phyloP scores from a whole-genome alignment of 2,329 filamentous ascomycete genomes.

The Penicillium verrucosum region DNA sequence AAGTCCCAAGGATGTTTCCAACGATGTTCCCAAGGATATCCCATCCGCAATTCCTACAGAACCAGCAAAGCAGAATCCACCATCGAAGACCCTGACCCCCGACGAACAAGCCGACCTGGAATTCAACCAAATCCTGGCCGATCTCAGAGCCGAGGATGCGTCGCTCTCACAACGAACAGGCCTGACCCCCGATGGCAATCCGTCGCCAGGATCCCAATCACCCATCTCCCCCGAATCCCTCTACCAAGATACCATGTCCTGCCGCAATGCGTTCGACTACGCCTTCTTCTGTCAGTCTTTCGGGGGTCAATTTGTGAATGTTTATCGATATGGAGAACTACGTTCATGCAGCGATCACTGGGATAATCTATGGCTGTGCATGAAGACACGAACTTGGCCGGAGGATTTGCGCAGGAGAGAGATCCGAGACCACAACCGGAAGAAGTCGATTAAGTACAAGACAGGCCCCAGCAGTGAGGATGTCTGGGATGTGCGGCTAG shows the following conservation, averaged over 20 bases:
- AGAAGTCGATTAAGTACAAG: slow-evolving; percentile 64
- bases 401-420: slow-evolving; percentile 57
- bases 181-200: slow-evolving; percentile 2
- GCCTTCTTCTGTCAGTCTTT: slow-evolving; percentile 93
- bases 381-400: slow-evolving; percentile 69
- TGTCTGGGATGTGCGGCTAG: slow-evolving; percentile 74
- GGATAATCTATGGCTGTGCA: slow-evolving; percentile 97
- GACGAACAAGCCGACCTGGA: slow-evolving; percentile 54
- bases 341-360: slow-evolving; percentile 79
- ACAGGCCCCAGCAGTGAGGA: slow-evolving; percentile 78
- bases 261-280: slow-evolving; percentile 83
- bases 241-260: slow-evolving; percentile 80
- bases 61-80: slow-evolving; percentile 18
- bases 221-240: slow-evolving; percentile 62
- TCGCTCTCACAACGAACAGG: slow-evolving; percentile 11
- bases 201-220: slow-evolving; percentile 10
- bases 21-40: slow-evolving; percentile 22
- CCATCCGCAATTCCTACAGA: slow-evolving; percentile 15
- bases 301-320: slow-evolving; percentile 84
- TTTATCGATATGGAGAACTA: slow-evolving; percentile 81
- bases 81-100: slow-evolving; percentile 35
- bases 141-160: slow-evolving; percentile 39
- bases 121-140: slow-evolving; percentile 51
- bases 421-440: slow-evolving; percentile 65
- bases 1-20: slow-evolving; percentile 15